Evolutionary conservation across 257 asterid species (phyloP).

Genomic region (Paraleonurus japonicus): DNA sequence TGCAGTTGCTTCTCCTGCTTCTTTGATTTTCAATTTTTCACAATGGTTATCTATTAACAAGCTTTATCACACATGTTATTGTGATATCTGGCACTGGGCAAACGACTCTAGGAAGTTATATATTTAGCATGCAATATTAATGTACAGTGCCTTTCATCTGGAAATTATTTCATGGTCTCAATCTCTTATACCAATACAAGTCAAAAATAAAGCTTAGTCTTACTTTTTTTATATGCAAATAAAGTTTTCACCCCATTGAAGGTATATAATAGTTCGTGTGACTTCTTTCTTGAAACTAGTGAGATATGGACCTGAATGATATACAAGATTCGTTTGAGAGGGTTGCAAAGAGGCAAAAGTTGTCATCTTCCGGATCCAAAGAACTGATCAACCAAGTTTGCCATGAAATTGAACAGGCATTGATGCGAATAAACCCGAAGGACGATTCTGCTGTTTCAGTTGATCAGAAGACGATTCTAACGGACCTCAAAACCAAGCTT

Average conservation of each 20-base stretch:
- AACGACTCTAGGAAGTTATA: neutral
- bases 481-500: constrained; percentile 51
- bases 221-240: neutral
- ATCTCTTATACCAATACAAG: neutral
- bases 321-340: constrained; percentile 54
- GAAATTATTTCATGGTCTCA: neutral
- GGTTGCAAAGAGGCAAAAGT: constrained; percentile 54
- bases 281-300: constrained; percentile 21
- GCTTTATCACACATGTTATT: neutral
- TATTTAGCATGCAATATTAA: neutral
- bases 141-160: constrained; percentile 5
- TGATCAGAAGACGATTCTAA: constrained; percentile 41
- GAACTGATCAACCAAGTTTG: constrained; percentile 51
- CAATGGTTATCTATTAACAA: neutral
- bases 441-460: constrained; percentile 31
- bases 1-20: neutral
- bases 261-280: neutral
- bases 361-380: constrained; percentile 44
- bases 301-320: constrained; percentile 44
- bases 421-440: constrained; percentile 34
- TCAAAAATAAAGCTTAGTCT: neutral
- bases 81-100: neutral
- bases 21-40: neutral
- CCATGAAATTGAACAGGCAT: constrained; percentile 47
- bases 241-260: neutral